Percentiles rank a stretch among this genome's conserved stretches.
These are phyloP conservation scores for Kwoniella heveanensis DNA, from an alignment of 768 basidiomycete genomes.

Conservation along the genomic window DNA sequence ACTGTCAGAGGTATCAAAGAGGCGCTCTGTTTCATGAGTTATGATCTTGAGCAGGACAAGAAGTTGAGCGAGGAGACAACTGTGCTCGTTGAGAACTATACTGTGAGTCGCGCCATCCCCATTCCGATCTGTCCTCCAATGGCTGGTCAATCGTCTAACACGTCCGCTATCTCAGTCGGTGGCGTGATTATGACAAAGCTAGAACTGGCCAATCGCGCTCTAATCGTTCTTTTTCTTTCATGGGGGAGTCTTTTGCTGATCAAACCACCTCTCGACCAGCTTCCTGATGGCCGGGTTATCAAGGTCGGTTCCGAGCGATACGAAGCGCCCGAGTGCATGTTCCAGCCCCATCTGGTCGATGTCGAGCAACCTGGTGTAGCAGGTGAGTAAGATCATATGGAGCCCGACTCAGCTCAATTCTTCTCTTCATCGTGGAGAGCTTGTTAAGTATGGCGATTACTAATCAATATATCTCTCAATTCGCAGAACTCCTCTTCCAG, in stretches of 20 bases:
- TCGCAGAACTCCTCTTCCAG: slow-evolving; percentile 88
- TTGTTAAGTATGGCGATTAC: too few species aligned
- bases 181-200: too few species aligned
- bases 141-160: too few species aligned
- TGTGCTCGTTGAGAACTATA: slow-evolving; percentile 91
- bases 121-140: too few species aligned
- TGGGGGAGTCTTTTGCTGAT: too few species aligned
- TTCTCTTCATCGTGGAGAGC: too few species aligned
- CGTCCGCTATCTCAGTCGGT: too few species aligned
- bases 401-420: too few species aligned
- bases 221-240: too few species aligned
- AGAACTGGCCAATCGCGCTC: too few species aligned
- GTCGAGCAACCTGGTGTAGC: slow-evolving; percentile 95
- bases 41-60: slow-evolving; percentile 95
- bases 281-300: slow-evolving; percentile 92
- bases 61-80: slow-evolving; percentile 94
- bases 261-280: slow-evolving; percentile 60
- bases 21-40: slow-evolving; percentile 96
- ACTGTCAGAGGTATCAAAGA: slow-evolving; percentile 99
- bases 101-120: slow-evolving; percentile 61
- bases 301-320: slow-evolving; percentile 98
- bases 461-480: too few species aligned
- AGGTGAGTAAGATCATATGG: slow-evolving; percentile 62
- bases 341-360: slow-evolving; percentile 97
- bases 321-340: slow-evolving; percentile 99